Conservation (phyloP, 169 alveolate species). For the Plasmodium vivax region DNA sequence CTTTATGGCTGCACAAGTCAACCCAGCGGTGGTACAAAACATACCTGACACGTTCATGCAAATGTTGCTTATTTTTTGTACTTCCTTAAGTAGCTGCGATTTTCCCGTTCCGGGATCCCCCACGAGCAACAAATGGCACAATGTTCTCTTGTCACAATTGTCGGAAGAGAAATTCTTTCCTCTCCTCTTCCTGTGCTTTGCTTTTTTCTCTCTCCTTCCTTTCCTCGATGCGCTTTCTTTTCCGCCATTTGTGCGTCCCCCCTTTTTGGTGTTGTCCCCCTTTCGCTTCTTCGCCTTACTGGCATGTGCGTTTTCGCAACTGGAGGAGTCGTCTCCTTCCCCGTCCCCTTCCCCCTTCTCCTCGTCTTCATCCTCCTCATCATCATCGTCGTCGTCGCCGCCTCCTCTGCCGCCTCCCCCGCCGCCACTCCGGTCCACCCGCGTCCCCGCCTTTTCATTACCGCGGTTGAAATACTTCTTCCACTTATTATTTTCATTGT, state of each 20-base stretch:
- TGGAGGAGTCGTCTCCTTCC: background rate
- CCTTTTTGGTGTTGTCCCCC: background rate
- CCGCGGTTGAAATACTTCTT: conserved; percentile 26
- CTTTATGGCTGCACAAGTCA: conserved; percentile 91
- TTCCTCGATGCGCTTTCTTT: background rate
- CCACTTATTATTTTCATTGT: conserved; percentile 59
- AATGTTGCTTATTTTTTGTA: conserved; percentile 80
- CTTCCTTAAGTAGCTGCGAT: conserved; percentile 90
- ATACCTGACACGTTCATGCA: conserved; percentile 87
- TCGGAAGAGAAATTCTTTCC: background rate
- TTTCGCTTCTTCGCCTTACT: background rate
- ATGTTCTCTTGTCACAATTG: conserved; percentile 74
- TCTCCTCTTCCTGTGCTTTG: background rate
- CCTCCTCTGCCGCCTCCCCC: background rate
- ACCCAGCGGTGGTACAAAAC: conserved; percentile 92
- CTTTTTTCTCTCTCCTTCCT: background rate
- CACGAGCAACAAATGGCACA: conserved; percentile 90
- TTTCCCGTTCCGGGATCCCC: conserved; percentile 98
- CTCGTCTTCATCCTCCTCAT: background rate
- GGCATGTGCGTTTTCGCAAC: background rate
- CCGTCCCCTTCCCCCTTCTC: background rate
- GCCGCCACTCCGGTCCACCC: background rate
- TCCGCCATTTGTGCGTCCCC: background rate
- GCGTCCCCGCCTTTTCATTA: background rate
- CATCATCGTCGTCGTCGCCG: background rate